Evolutionary conservation across 257 asterid species (phyloP), one percentile per base, ranked within the genome.

Genomic region (Mentha longifolia): DNA sequence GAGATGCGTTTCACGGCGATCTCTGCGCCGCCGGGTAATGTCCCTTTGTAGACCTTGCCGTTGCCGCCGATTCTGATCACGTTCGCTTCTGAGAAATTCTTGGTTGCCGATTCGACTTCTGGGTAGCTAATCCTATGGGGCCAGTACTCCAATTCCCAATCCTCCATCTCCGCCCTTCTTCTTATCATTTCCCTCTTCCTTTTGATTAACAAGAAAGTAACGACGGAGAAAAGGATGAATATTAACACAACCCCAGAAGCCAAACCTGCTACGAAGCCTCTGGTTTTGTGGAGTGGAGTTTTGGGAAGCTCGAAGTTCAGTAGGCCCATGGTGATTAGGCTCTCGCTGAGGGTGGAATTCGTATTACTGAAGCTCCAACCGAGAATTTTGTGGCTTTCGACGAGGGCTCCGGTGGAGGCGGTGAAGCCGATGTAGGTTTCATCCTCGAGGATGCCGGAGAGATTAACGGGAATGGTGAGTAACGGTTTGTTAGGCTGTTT

Each of bases 121-220:
- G 76, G 90, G 63, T 86, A 90, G 62, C 77, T 62, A 37, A 90
- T 82, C 67, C 86, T 83, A 60, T 90, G 95, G 3, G 97, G 97
- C 97, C 97, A 90, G 59, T 90, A 90, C 72, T 90, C 95, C 69
- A 83, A 71, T 65, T 90, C 96, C 96, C 96, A 88, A 58, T 86
- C 95, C 77, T 90, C 95, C 85, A 81, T 90, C 7, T 90, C 92
- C 42, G 70, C 92, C 78, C 73, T 81, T 30, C 82, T 81, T 72
- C 68, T 76, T 58, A 63, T 74, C 3, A 66, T 70, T 39, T 77
- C 74, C 66, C 74, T 76, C 25, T 20, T 61, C 68, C 81, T 79
- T 70, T 60, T 76, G 0, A 86, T 52, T 47, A 83, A 52, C 64
- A 82, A 28, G 43, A 79, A 46, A 58, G 67, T 74, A 66, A 71